Evolutionary conservation across 2,329 filamentous ascomycete genomes (phyloP).

Genomic region (Neonectria faginata): DNA sequence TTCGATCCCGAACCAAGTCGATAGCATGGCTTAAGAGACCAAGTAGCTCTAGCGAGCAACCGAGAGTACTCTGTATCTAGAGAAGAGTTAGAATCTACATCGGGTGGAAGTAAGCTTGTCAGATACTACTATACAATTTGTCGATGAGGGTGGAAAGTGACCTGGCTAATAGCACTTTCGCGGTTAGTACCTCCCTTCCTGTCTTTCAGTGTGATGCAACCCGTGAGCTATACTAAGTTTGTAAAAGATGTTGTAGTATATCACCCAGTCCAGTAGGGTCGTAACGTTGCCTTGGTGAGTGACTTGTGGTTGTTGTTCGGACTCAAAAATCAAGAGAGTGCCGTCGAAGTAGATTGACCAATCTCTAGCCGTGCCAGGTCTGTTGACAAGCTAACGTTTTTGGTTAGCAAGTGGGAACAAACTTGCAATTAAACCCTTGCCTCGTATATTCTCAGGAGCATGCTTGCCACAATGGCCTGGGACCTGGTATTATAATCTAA

Average conservation of each 20-base stretch:
- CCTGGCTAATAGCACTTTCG: constrained; percentile 1
- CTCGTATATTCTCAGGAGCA: constrained; percentile 22
- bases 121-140: constrained; percentile 1
- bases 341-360: constrained; percentile 25
- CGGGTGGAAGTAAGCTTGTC: background rate
- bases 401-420: background rate
- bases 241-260: constrained; percentile 22
- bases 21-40: constrained; percentile 10
- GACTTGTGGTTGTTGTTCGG: background rate
- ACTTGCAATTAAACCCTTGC: background rate
- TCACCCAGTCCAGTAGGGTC: constrained; percentile 17
- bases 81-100: background rate
- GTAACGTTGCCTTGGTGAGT: constrained; percentile 3
- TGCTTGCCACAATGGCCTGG: constrained; percentile 19
- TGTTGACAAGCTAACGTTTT: background rate
- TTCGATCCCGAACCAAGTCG: background rate
- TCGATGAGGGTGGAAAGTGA: constrained; percentile 4
- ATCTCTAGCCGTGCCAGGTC: background rate
- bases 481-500: constrained; percentile 1
- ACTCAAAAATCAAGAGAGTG: constrained; percentile 18
- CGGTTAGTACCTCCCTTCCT: constrained; percentile 9
- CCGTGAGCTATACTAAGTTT: constrained; percentile 18
- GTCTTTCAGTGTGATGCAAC: constrained; percentile 1
- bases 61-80: constrained; percentile 21
- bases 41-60: constrained; percentile 17